A percentile compares a stretch with the other conserved stretches of the same genome.
Evolutionary conservation across 352 stramenopile genomes (phyloP).

Genomic region (Phytophthora parvispora): DNA sequence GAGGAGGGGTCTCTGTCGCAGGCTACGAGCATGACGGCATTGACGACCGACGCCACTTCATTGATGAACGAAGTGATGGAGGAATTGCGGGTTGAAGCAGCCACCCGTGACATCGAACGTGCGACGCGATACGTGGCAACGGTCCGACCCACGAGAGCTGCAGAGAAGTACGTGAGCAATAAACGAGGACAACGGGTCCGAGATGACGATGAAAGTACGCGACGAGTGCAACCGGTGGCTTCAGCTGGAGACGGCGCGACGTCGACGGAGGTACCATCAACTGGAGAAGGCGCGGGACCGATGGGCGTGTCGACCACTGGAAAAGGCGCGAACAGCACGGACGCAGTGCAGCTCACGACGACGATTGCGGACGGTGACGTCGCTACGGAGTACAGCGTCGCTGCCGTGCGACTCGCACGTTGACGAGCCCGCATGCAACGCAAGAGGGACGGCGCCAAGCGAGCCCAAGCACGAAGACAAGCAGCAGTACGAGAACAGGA

Average conservation of each 20-base stretch:
- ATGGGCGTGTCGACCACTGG: neutral
- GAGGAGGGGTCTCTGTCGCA: too few species aligned
- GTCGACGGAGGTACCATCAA: too few species aligned
- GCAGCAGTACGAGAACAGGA: neutral
- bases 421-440: neutral
- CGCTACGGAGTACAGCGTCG: neutral
- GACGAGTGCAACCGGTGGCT: neutral
- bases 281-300: neutral
- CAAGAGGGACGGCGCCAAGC: neutral
- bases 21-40: neutral
- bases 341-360: too few species aligned
- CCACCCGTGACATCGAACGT: neutral
- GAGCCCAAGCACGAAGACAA: neutral
- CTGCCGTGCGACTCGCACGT: neutral
- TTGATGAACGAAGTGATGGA: neutral
- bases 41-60: neutral
- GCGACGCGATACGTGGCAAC: neutral
- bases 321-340: too few species aligned
- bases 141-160: neutral
- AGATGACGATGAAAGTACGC: neutral
- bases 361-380: neutral
- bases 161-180: neutral
- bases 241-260: neutral
- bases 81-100: neutral
- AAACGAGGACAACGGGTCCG: neutral